Evolutionary conservation across 495 filamentous ascomycete species (phyloP), one percentile per base, ranked within the genome.

Genomic region (Neurospora sp.): DNA sequence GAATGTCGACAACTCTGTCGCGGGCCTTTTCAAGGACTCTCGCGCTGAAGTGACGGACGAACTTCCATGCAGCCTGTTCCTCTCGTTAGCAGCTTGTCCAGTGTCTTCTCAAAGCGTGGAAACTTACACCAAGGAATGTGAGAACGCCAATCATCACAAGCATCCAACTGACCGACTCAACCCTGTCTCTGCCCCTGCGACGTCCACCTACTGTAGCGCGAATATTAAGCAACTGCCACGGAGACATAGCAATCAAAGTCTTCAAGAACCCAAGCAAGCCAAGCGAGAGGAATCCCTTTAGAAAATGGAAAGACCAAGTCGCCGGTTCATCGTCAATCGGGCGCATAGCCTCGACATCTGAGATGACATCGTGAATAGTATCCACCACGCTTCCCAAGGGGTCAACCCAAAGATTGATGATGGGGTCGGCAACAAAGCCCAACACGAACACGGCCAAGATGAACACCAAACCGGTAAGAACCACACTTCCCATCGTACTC

Each of bases 381-480:
- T 86, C 85, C 68, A 77, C 73, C 69, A 85, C 73, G 61, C 78
- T 81, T 76, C 86, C 78, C 71, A 90, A 81, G 0, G 93, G 93
- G 78, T 96, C 93, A 18, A 95, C 80, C 83, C 94, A 97, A 22
- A 97, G 83, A 73, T 92, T 91, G 78, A 99, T 92, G 76, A 98
- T 93, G 12, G 94, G 94, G 82, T 98, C 95, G 74, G 93, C 94
- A 78, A 98, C 81, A 77, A 98, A 98, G 71, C 94, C 94, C 73
- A 97, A 87, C 2, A 93, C 7, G 75, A 94, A 98, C 39, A 96
- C 83, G 61, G 89, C 86, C 42, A 90, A 71, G 14, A 93, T 40
- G 68, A 97, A 83, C 73, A 97, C 92, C 14, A 82, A 41, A 3
- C 92, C 68, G 2, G 94, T 97, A 71, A 97, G 80, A 0, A 78